Percentiles rank a stretch among this genome's conserved stretches.
phyloP scores from a whole-genome alignment of 352 stramenopile species.

The Pythium brassicae region DNA sequence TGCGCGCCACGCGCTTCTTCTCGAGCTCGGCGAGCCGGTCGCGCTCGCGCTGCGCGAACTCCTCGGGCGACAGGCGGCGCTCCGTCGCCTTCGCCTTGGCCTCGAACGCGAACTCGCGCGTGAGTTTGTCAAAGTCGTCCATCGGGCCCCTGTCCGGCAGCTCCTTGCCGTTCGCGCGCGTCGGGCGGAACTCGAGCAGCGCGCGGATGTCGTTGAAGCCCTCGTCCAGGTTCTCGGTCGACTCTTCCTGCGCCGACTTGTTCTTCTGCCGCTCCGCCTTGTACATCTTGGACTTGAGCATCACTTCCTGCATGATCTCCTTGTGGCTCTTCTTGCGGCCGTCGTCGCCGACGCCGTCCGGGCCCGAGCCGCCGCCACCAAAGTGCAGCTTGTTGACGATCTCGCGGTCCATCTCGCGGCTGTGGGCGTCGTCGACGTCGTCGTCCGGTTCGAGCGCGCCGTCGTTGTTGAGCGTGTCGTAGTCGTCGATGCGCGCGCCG shows the following conservation, averaged over 20 bases:
- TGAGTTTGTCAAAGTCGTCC: constrained; percentile 86
- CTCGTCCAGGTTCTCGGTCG: constrained; percentile 68
- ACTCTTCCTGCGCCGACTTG: constrained; percentile 79
- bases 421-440: constrained; percentile 73
- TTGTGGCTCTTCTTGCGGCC: constrained; percentile 79
- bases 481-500: constrained; percentile 74
- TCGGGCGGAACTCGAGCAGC: constrained; percentile 78
- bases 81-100: constrained; percentile 92
- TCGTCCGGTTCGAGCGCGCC: constrained; percentile 39
- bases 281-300: constrained; percentile 89
- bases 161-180: constrained; percentile 53
- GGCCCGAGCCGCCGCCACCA: constrained; percentile 38
- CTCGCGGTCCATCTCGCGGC: constrained; percentile 65
- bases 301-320: constrained; percentile 90
- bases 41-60: constrained; percentile 90
- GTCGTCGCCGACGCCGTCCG: constrained; percentile 14
- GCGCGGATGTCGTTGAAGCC: constrained; percentile 59
- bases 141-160: constrained; percentile 63
- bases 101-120: constrained; percentile 84
- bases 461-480: constrained; percentile 53
- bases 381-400: constrained; percentile 88
- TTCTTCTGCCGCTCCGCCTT: constrained; percentile 86
- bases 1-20: constrained; percentile 90
- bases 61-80: constrained; percentile 92
- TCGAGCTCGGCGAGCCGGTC: constrained; percentile 91